phyloP scores from a whole-genome alignment of 306 rosid genomes.

The Sesbania bispinosa region DNA sequence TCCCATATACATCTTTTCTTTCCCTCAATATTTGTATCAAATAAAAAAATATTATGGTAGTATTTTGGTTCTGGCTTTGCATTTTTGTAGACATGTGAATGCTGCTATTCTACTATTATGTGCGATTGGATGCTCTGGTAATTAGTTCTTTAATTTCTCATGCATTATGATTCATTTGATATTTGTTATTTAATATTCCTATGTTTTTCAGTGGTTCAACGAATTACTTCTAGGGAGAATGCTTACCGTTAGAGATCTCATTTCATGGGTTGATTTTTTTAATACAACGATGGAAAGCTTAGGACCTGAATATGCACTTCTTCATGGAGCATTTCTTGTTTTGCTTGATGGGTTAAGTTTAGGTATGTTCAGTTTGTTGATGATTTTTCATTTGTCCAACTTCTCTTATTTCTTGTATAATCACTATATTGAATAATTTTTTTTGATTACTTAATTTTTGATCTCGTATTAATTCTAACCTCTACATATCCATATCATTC shows the following conservation, averaged over 20 bases:
- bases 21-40: neutral
- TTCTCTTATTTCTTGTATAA: neutral
- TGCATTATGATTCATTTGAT: neutral
- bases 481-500: neutral
- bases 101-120: neutral
- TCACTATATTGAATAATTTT: neutral
- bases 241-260: slow-evolving; percentile 92
- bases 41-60: neutral
- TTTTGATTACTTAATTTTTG: neutral
- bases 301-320: slow-evolving; percentile 69
- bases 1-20: neutral
- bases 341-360: slow-evolving; percentile 91
- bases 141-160: neutral
- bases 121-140: neutral
- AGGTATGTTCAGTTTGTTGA: slow-evolving; percentile 41
- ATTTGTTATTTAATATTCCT: slow-evolving; percentile 10
- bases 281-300: slow-evolving; percentile 49
- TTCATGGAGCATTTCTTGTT: slow-evolving; percentile 91
- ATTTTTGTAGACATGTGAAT: neutral
- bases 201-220: slow-evolving; percentile 72
- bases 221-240: slow-evolving; percentile 55
- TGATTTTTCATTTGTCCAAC: slow-evolving; percentile 4
- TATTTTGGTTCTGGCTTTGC: neutral
- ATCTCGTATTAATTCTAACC: neutral
- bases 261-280: slow-evolving; percentile 82